Percentiles rank a stretch among this genome's conserved stretches.
Conservation (phyloP, 2,329 filamentous ascomycete species). For the Lithohypha guttulata region DNA sequence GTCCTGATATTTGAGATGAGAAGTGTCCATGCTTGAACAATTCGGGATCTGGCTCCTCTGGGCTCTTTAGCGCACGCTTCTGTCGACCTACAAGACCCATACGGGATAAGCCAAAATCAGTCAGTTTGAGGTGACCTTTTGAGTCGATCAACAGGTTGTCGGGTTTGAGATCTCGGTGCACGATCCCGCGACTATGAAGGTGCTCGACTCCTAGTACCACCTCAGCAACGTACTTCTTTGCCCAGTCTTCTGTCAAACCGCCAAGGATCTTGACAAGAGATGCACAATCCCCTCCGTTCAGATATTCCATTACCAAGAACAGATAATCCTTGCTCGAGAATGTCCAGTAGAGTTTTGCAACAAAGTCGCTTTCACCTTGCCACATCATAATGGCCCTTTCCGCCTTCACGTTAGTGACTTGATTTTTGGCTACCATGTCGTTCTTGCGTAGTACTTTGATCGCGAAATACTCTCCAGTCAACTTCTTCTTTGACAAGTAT, state of each 20-base stretch:
- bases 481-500: conserved; percentile 96
- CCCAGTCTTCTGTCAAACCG: conserved; percentile 91
- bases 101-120: conserved; percentile 90
- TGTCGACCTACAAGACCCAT: conserved; percentile 96
- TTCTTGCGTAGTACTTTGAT: conserved; percentile 98
- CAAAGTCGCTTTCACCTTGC: conserved; percentile 98
- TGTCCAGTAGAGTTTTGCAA: conserved; percentile 98
- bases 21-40: conserved; percentile 87
- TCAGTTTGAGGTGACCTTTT: conserved; percentile 90
- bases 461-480: conserved; percentile 93
- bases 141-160: conserved; percentile 96
- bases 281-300: conserved; percentile 94
- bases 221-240: conserved; percentile 92
- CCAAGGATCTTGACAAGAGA: conserved; percentile 91
- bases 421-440: conserved; percentile 99
- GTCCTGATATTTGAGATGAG: conserved; percentile 61
- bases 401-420: conserved; percentile 97
- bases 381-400: conserved; percentile 99
- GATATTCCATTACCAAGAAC: conserved; percentile 97
- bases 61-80: conserved; percentile 73
- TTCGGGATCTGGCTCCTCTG: conserved; percentile 78
- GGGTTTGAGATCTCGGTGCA: conserved; percentile 92
- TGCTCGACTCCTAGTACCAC: conserved; percentile 96
- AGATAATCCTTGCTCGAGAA: conserved; percentile 99
- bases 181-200: conserved; percentile 84